Evolutionary conservation across 2,329 filamentous ascomycete genomes (phyloP), one percentile per base, ranked within the genome.

Genomic region (Diaporthe sp.): DNA sequence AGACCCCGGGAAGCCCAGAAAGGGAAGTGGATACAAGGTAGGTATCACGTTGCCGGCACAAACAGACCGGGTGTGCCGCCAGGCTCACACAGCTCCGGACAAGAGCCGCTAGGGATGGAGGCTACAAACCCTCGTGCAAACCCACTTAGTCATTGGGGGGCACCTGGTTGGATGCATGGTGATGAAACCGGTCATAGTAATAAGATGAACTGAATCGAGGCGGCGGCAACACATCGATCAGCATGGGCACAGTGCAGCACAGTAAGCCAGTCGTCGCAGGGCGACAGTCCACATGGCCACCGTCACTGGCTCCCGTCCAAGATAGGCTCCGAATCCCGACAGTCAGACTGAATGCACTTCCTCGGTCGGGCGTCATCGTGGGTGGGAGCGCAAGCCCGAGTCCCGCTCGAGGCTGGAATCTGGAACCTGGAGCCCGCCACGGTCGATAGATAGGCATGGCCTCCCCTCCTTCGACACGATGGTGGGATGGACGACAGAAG

Each of bases 221-320:
- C 34, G 44, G 62, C 67, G 39, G 60, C 58, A 75, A 42, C 49
- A 72, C 39, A 67, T 22, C 15, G 46, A 65, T 31, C 46, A 60
- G 51, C 70, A 55, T 42, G 60, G 55, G 72, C 75, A 76, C 75
- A 76, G 75, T 76, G 75, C 75, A 75, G 73, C 75, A 76, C 75
- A 76, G 75, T 75, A 73, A 73, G 73, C 75, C 70, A 75, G 68
- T 73, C 37, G 65, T 57, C 49, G 55, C 39, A n/a, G 49, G 61
- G 53, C 53, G 42, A 42, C 51, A 65, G 68, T 70, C 72, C 75
- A 76, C 72, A 72, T 76, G 75, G 68, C 22, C 53, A 19, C 28
- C 61, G 46, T 34, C 31, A 70, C 55, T 70, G 75, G 73, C 70
- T 73, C 58, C 62, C 31, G 31, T 58, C 17, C 42, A 39, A 15